A percentile compares a stretch with the other conserved stretches of the same genome.
These are phyloP conservation scores for Clavariopsis aquatica DNA, from an alignment of 495 filamentous ascomycete genomes.

Conservation along the genomic window DNA sequence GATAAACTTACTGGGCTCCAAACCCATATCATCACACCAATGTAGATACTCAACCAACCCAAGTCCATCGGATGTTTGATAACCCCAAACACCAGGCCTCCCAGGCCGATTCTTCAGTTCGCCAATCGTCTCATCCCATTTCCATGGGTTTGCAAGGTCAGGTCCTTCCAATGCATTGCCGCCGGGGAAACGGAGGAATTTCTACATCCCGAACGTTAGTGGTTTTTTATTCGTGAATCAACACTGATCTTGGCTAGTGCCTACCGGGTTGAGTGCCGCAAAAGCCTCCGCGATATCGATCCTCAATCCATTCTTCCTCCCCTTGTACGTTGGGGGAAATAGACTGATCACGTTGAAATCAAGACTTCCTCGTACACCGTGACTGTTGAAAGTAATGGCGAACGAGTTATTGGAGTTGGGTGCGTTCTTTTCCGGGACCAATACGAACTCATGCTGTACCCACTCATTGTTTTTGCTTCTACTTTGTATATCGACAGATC, in stretches of 20 bases:
- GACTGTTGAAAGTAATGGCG: slow-evolving; percentile 58
- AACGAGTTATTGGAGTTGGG: slow-evolving; percentile 67
- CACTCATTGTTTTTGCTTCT: slow-evolving; percentile 30
- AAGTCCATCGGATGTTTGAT: slow-evolving; percentile 63
- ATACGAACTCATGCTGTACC: slow-evolving; percentile 35
- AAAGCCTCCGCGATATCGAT: slow-evolving; percentile 60
- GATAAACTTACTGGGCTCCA: slow-evolving; percentile 48
- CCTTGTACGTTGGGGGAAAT: slow-evolving; percentile 68
- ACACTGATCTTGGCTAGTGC: neutral
- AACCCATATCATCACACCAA: slow-evolving; percentile 64
- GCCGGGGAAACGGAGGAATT: slow-evolving; percentile 61
- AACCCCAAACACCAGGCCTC: slow-evolving; percentile 61
- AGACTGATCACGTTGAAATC: slow-evolving; percentile 67
- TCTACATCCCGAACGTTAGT: slow-evolving; percentile 1
- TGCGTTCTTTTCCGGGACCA: slow-evolving; percentile 44
- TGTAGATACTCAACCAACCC: slow-evolving; percentile 65
- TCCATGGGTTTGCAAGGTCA: slow-evolving; percentile 53
- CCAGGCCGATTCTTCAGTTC: slow-evolving; percentile 64
- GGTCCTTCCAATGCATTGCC: slow-evolving; percentile 59
- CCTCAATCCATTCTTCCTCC: slow-evolving; percentile 62
- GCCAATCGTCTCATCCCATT: slow-evolving; percentile 70
- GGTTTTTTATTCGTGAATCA: neutral
- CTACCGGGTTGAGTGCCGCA: slow-evolving; percentile 51
- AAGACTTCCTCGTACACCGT: slow-evolving; percentile 51
- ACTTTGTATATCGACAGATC: slow-evolving; percentile 22